A percentile compares a stretch with the other conserved stretches of the same genome.
Evolutionary conservation across 306 rosid genomes (phyloP).

Genomic region (Dicorynia guianensis): DNA sequence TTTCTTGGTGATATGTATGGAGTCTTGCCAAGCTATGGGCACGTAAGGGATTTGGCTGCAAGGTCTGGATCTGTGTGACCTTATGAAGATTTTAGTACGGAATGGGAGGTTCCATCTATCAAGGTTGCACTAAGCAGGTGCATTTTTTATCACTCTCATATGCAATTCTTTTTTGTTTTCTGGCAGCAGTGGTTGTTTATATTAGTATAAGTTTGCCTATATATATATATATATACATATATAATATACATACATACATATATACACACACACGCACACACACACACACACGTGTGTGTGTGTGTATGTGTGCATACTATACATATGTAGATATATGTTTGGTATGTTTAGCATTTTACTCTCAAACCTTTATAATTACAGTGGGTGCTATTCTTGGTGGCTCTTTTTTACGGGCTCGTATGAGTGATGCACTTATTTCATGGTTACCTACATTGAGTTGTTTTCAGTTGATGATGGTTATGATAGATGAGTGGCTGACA

Average conservation of each 20-base stretch:
- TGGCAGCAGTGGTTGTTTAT: constrained; percentile 30
- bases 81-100: constrained; percentile 95
- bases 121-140: constrained; percentile 88
- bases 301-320: too few species aligned
- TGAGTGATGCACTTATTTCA: constrained; percentile 26
- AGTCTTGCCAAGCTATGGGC: constrained; percentile 98
- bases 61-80: constrained; percentile 99
- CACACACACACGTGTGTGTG: too few species aligned
- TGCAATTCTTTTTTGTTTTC: constrained; percentile 27
- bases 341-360: background rate
- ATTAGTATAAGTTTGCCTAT: constrained; percentile 15
- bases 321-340: constrained; percentile 3
- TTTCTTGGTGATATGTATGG: constrained; percentile 92
- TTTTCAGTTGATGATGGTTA: constrained; percentile 24
- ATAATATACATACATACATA: too few species aligned
- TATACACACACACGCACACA: too few species aligned
- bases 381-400: constrained; percentile 18
- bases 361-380: background rate
- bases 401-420: constrained; percentile 22
- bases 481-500: constrained; percentile 6
- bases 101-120: constrained; percentile 99
- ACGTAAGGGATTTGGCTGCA: constrained; percentile 96
- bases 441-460: constrained; percentile 22
- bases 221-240: too few species aligned
- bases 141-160: constrained; percentile 37